Conservation (phyloP, 176 grass and related monocot genomes). For the Oryza rufipogon region DNA sequence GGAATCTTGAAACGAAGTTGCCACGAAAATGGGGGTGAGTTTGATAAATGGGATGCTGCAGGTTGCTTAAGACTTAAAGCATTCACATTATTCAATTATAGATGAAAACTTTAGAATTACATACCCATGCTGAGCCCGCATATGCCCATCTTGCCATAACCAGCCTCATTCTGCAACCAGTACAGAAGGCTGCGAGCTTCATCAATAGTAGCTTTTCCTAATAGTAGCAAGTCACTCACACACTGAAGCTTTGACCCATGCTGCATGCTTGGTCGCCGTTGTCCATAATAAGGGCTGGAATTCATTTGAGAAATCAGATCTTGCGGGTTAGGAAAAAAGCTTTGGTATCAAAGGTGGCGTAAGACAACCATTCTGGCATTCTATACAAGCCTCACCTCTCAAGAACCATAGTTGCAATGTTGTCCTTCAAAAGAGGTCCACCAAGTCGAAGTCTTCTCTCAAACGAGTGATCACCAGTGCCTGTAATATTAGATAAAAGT, state of each 20-base stretch:
- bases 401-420: conserved; percentile 99
- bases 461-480: conserved; percentile 95
- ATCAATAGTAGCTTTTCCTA: conserved; percentile 96
- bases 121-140: conserved; percentile 99
- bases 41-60: neutral
- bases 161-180: conserved; percentile 85
- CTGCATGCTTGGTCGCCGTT: conserved; percentile 86
- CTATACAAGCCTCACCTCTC: conserved; percentile 75
- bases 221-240: conserved; percentile 87
- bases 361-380: neutral
- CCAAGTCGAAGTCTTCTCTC: conserved; percentile 88
- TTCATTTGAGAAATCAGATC: conserved; percentile 47
- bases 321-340: neutral
- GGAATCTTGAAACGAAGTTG: neutral
- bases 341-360: conserved; percentile 4
- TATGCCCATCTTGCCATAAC: conserved; percentile 89
- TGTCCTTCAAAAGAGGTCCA: conserved; percentile 83
- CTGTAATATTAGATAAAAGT: conserved; percentile 49
- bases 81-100: neutral
- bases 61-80: neutral
- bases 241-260: conserved; percentile 81
- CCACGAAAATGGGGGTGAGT: neutral
- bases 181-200: conserved; percentile 91
- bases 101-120: neutral
- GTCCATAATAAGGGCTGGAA: conserved; percentile 89